Evolutionary conservation across 2,329 filamentous ascomycete genomes (phyloP).

Genomic region (Aureobasidium sp.): DNA sequence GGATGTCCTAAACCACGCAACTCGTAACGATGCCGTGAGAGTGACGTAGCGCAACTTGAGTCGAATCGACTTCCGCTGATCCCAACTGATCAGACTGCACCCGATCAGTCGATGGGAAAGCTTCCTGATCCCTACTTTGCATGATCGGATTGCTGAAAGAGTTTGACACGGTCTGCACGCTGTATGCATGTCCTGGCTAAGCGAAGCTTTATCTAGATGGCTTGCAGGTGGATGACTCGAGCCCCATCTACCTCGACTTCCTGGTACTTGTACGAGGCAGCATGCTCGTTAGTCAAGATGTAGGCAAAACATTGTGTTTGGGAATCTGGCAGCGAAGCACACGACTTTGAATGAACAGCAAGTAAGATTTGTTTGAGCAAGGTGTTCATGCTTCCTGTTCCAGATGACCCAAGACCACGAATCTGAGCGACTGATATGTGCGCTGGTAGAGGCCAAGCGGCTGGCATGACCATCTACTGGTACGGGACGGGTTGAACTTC

Average conservation of each 20-base stretch:
- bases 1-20: neutral
- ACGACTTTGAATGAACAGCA: neutral
- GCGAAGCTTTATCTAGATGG: neutral
- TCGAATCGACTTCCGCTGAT: neutral
- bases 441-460: neutral
- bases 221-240: neutral
- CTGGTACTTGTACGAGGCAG: neutral
- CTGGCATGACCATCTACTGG: neutral
- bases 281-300: neutral
- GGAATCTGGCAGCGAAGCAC: neutral
- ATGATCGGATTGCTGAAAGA: neutral
- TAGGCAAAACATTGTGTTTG: neutral
- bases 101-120: slow-evolving; percentile 11
- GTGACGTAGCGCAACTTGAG: neutral
- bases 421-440: neutral
- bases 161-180: neutral
- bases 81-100: neutral
- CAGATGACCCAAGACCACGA: neutral
- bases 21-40: slow-evolving; percentile 1
- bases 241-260: neutral
- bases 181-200: neutral
- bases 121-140: slow-evolving; percentile 1
- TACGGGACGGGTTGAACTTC: neutral
- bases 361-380: neutral
- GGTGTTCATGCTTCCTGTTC: neutral